Base-by-base conservation (phyloP, 768 basidiomycete species). In the Leccinum sublutescens region DNA sequence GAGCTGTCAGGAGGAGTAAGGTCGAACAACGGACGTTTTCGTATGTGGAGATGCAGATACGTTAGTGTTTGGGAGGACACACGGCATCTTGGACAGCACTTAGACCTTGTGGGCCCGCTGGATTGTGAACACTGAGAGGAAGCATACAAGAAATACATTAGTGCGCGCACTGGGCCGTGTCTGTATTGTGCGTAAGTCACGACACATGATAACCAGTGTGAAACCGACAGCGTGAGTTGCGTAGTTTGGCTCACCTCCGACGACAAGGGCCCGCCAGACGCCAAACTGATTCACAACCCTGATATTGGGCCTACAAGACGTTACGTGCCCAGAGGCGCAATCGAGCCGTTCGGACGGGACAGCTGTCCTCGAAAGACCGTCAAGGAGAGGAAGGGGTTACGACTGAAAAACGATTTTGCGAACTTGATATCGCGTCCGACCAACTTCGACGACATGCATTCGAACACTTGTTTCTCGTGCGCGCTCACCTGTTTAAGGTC, bases 201-300 rank as follows among this genome's bases (percentile, higher is more conserved):
- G 34, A 36, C 12, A 43, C 17, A 57, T 53, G 2, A 51, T 45
- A 17, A n/a, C 19, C 17, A 14, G 5, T 5, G 21, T 29, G 29
- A 29, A 5, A 12, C 9, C 17, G 2, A 33, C 21, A 48, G 29
- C 29, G 34, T 6, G 5, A 36, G 2, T 27, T 38, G 11, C 12
- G 29, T 11, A 29, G 53, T 50, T 23, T 7, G 15, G 11, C 51
- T 50, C 38, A 66, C 82, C 83, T 63, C 82, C 83, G 29, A 69
- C 77, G 15, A 83, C 50, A 58, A 82, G 82, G 12, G 78, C 78
- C 23, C 79, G 71, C 1, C 80, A 0, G 4, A 64, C 58, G 7
- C 69, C 62, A 62, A 82, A 77, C 21, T 66, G 74, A 49, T 81
- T 63, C 1, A 77, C 77, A 79, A 82, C 79, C 11, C 82, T 73